phyloP scores from a whole-genome alignment of 805 yeast genomes.

The Ogataea philodendri region DNA sequence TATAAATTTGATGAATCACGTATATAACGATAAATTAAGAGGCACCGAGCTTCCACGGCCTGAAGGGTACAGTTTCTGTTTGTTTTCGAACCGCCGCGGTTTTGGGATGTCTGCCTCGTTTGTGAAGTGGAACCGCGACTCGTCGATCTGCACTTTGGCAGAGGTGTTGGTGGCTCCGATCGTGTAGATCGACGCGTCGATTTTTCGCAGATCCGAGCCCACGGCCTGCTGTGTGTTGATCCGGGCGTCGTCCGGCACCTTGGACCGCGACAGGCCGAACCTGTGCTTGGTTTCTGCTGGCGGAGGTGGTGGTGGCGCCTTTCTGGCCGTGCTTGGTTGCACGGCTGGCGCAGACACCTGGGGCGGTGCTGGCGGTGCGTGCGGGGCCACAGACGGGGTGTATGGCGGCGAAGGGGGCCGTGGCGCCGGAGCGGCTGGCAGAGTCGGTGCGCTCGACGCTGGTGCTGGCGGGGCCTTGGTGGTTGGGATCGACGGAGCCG shows the following conservation, averaged over 20 bases:
- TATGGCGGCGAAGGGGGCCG: constrained; percentile 14
- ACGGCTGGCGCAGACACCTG: constrained; percentile 13
- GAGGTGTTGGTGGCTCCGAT: constrained; percentile 39
- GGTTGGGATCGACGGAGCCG: constrained; percentile 1
- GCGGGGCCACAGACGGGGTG: constrained; percentile 7
- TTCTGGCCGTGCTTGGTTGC: constrained; percentile 14
- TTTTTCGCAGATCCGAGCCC: constrained; percentile 54
- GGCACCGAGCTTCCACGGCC: constrained; percentile 95
- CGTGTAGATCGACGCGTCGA: constrained; percentile 66
- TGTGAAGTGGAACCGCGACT: constrained; percentile 66
- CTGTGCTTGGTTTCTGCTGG: constrained; percentile 20
- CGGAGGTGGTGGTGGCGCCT: constrained; percentile 34
- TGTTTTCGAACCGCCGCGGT: constrained; percentile 77
- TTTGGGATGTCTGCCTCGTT: constrained; percentile 73
- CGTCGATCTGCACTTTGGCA: constrained; percentile 55
- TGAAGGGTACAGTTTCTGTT: constrained; percentile 83
- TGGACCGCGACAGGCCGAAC: constrained; percentile 15
- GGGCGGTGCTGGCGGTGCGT: constrained; percentile 23
- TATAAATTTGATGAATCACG: constrained; percentile 8
- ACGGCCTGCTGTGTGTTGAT: constrained; percentile 44
- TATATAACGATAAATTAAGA: constrained; percentile 49
- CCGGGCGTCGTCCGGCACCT: constrained; percentile 32
- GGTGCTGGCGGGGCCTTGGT: constrained; percentile 8
- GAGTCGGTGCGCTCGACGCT: constrained; percentile 5
- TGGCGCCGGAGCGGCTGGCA: constrained; percentile 14